These are phyloP conservation scores for Apophysomyces sp. DNA, from an alignment of 371 early-diverging fungal genomes.

Conservation along the genomic window DNA sequence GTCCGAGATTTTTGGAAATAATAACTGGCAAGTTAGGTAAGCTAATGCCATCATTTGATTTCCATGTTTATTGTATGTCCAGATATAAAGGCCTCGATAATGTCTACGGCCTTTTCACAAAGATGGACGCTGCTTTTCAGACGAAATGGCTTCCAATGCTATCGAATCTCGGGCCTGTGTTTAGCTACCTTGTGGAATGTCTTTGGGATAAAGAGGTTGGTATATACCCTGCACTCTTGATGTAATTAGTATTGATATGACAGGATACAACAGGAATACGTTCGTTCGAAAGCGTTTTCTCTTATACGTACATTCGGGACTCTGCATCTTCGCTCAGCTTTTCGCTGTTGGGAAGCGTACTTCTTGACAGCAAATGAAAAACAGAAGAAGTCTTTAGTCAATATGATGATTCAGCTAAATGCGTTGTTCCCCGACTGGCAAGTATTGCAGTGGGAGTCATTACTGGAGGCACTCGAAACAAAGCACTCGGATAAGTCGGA, in stretches of 20 bases:
- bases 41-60: neutral
- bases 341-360: slow-evolving; percentile 59
- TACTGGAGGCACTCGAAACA: slow-evolving; percentile 42
- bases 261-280: slow-evolving; percentile 38
- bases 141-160: slow-evolving; percentile 47
- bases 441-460: slow-evolving; percentile 53
- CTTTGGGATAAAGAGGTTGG: slow-evolving; percentile 54
- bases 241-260: neutral
- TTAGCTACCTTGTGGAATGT: slow-evolving; percentile 48
- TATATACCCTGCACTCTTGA: neutral
- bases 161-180: slow-evolving; percentile 49
- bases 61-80: neutral
- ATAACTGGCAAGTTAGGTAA: slow-evolving; percentile 53
- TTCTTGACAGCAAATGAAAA: slow-evolving; percentile 43
- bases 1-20: slow-evolving; percentile 40
- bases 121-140: slow-evolving; percentile 53
- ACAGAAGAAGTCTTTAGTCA: slow-evolving; percentile 35
- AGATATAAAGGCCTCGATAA: slow-evolving; percentile 53
- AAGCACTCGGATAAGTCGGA: slow-evolving; percentile 19
- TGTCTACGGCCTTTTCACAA: slow-evolving; percentile 52
- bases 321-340: slow-evolving; percentile 44
- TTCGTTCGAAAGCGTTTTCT: slow-evolving; percentile 47
- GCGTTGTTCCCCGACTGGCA: slow-evolving; percentile 56
- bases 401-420: slow-evolving; percentile 50
- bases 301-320: slow-evolving; percentile 44